These are phyloP conservation scores for Xylaria cubensis DNA, from an alignment of 495 filamentous ascomycete genomes.

Conservation along the genomic window DNA sequence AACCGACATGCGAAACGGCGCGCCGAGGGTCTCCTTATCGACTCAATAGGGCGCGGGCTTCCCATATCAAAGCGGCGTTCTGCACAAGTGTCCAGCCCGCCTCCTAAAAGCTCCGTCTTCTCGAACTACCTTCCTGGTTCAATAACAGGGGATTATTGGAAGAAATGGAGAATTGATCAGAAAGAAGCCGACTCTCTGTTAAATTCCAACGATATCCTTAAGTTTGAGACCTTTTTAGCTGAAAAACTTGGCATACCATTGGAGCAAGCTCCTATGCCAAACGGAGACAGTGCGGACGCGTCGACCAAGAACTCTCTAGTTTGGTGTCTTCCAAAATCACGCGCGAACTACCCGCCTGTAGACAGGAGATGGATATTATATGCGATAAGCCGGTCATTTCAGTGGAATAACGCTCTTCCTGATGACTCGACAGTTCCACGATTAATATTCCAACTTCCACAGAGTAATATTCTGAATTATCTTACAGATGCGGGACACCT, in stretches of 20 bases:
- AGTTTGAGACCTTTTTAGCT: conserved; percentile 63
- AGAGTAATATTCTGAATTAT: conserved; percentile 63
- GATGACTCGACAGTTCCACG: conserved; percentile 39
- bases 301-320: conserved; percentile 27
- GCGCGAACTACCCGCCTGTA: conserved; percentile 48
- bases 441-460: conserved; percentile 59
- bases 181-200: conserved; percentile 56
- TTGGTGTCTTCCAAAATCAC: conserved; percentile 51
- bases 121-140: conserved; percentile 48
- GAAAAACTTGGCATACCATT: conserved; percentile 47
- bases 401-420: conserved; percentile 42
- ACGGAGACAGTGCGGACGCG: conserved; percentile 33
- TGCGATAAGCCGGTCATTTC: conserved; percentile 57
- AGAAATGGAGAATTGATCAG: conserved; percentile 43
- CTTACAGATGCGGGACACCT: conserved; percentile 69
- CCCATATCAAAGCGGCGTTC: conserved; percentile 33
- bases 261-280: conserved; percentile 28
- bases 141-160: conserved; percentile 44
- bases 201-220: conserved; percentile 48
- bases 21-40: conserved; percentile 70
- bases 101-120: conserved; percentile 42
- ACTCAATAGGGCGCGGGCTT: conserved; percentile 70
- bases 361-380: conserved; percentile 62
- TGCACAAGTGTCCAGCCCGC: conserved; percentile 20
- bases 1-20: conserved; percentile 64